phyloP scores from a whole-genome alignment of 2,329 filamentous ascomycete genomes.

The Sarocladium brachiariae region DNA sequence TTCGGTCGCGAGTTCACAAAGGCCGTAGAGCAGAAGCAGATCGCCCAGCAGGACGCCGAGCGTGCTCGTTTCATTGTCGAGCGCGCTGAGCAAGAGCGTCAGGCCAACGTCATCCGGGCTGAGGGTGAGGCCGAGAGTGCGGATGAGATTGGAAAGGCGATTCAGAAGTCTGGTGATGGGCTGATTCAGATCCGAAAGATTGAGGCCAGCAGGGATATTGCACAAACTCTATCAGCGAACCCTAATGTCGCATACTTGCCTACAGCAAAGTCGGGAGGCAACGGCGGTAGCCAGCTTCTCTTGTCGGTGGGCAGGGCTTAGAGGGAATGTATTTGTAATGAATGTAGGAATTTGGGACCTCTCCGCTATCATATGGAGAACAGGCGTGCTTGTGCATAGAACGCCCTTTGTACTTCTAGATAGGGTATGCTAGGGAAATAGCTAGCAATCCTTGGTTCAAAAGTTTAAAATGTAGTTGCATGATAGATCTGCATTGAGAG shows the following conservation, averaged over 20 bases:
- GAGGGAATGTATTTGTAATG: conserved; percentile 15
- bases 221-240: conserved; percentile 79
- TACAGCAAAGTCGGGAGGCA: conserved; percentile 39
- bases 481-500: too few relatives aligned
- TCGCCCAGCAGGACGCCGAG: conserved; percentile 98
- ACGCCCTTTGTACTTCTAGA: conserved; percentile 30
- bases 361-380: conserved; percentile 26
- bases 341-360: conserved; percentile 19
- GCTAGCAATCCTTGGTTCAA: conserved; percentile 16
- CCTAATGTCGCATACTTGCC: conserved; percentile 96
- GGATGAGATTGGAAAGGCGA: conserved; percentile 89
- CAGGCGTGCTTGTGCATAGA: conserved; percentile 12
- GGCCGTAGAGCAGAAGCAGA: conserved; percentile 99
- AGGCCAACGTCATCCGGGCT: conserved; percentile 96
- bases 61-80: conserved; percentile 96
- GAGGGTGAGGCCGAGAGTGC: conserved; percentile 97
- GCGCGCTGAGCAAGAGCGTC: conserved; percentile 95
- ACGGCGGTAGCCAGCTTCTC: conserved; percentile 47
- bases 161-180: conserved; percentile 88
- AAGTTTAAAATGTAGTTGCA: too few relatives aligned
- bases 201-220: conserved; percentile 94
- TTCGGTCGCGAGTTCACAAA: conserved; percentile 98
- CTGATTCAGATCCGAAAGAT: conserved; percentile 95
- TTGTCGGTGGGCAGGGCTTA: conserved; percentile 43
- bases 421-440: conserved; percentile 15